These are phyloP conservation scores for Mytilinidion resinicola DNA, from an alignment of 495 filamentous ascomycete genomes.

Conservation along the genomic window DNA sequence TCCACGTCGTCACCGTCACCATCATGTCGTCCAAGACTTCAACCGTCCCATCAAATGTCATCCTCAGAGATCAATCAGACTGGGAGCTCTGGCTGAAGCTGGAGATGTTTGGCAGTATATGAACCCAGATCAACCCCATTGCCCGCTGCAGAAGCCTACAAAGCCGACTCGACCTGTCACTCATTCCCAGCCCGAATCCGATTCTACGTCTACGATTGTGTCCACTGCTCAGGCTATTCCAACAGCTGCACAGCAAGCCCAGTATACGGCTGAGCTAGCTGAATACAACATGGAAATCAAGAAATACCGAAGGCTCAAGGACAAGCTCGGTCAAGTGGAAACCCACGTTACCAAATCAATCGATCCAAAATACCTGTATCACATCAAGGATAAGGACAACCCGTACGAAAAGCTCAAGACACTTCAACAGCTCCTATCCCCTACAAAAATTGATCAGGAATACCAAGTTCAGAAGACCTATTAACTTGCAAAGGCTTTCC, in stretches of 20 bases:
- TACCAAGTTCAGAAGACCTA: background rate
- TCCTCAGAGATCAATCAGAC: background rate
- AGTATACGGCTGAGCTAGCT: background rate
- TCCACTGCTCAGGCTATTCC: background rate
- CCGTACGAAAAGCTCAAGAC: background rate
- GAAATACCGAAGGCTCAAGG: background rate
- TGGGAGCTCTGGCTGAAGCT: conserved; percentile 4
- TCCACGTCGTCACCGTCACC: no score
- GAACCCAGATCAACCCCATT: background rate
- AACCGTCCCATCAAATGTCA: background rate
- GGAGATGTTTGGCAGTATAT: background rate
- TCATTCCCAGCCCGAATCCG: no score
- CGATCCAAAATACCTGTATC: background rate
- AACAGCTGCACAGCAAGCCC: background rate
- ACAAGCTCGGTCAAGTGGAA: conserved; percentile 3
- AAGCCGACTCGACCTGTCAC: background rate
- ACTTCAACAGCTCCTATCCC: background rate
- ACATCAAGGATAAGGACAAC: background rate
- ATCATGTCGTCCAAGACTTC: background rate
- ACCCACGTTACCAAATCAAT: conserved; percentile 4
- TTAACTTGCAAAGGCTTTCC: background rate
- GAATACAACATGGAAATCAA: background rate
- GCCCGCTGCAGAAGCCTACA: background rate
- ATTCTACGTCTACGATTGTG: no score
- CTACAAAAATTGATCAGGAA: background rate